Evolutionary conservation across 179 eudicot species (phyloP), one percentile per base, ranked within the genome.

Genomic region (Gypsophila paniculata): DNA sequence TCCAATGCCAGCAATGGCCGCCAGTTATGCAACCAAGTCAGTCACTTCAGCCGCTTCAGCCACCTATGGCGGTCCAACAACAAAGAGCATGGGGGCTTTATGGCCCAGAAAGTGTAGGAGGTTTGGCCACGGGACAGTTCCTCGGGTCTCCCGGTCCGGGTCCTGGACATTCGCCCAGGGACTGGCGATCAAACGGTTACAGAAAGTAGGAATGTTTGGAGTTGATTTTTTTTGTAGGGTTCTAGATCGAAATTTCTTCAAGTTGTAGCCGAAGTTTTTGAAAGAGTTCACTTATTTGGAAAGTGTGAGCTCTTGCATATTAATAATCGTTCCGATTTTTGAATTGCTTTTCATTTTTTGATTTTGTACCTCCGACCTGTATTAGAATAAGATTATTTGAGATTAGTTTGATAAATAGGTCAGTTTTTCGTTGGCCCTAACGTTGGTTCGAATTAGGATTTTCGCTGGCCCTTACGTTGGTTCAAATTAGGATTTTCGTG

Each of bases 21-120:
- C 71, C 70, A 11, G 42, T 57, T 53, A 79, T 67, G 12, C 65
- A 75, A 75, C 72, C 69, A 8, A 39, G 68, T 3, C 84, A 68
- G 54, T 76, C 84, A 8, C 77, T 71, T 2, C 84, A 68, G 64
- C 79, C 81, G 8, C 79, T 81, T 48, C 84, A 77, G 52, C 77
- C 52, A 65, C 77, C 78, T 21, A 77, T 79, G 76, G 73, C 44
- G 32, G 69, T 76, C 14, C 61, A 73, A 65, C 88, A 73, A 39
- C 86, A 82, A 25, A 85, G 84, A 42, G 67, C 23, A 4, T 72
- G 86, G 82, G 79, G 80, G 80, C 75, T 86, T 8, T 76, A 80
- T 4, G 79, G 79, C 19, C 74, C 48, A 6, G 70, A 61, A 60
- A 71, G 23, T 29, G 25, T 81, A 65, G 81, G 78, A 25, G 70